phyloP scores from a whole-genome alignment of 2,329 filamentous ascomycete genomes.

The Aureobasidium subglaciale region DNA sequence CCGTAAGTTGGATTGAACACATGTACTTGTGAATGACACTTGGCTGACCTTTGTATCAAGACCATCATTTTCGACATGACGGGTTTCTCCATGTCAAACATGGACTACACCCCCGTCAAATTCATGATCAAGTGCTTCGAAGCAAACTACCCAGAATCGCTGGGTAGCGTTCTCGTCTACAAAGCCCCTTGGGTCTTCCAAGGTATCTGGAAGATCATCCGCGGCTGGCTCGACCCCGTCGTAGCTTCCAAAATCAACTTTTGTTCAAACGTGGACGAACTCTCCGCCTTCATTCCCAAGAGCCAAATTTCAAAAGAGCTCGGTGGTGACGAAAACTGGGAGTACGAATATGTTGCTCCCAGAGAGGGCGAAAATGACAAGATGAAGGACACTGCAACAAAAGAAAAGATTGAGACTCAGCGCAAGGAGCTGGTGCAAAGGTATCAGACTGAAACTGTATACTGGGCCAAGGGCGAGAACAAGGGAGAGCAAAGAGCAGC shows the following conservation, averaged over 20 bases:
- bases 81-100: slow-evolving; percentile 43
- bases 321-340: slow-evolving; percentile 78
- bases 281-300: slow-evolving; percentile 67
- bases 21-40: not conserved
- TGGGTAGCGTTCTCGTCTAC: slow-evolving; percentile 86
- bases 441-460: slow-evolving; percentile 66
- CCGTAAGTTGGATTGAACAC: slow-evolving; percentile 59
- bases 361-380: slow-evolving; percentile 64
- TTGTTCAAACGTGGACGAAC: slow-evolving; percentile 71
- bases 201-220: slow-evolving; percentile 93
- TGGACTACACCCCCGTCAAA: slow-evolving; percentile 96
- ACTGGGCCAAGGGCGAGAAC: slow-evolving; percentile 60
- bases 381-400: slow-evolving; percentile 57
- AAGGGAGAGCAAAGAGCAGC: slow-evolving; percentile 48
- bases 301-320: slow-evolving; percentile 72
- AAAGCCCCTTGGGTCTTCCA: slow-evolving; percentile 97
- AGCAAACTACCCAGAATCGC: slow-evolving; percentile 91
- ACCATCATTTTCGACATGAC: slow-evolving; percentile 79
- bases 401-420: slow-evolving; percentile 56
- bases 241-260: slow-evolving; percentile 93
- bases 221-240: slow-evolving; percentile 92
- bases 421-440: slow-evolving; percentile 60
- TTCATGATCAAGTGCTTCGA: slow-evolving; percentile 99
- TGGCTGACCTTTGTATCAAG: slow-evolving; percentile 36
- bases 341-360: slow-evolving; percentile 76